phyloP scores from a whole-genome alignment of 192 early-diverging fungal species.

The Umbelopsis vinacea region DNA sequence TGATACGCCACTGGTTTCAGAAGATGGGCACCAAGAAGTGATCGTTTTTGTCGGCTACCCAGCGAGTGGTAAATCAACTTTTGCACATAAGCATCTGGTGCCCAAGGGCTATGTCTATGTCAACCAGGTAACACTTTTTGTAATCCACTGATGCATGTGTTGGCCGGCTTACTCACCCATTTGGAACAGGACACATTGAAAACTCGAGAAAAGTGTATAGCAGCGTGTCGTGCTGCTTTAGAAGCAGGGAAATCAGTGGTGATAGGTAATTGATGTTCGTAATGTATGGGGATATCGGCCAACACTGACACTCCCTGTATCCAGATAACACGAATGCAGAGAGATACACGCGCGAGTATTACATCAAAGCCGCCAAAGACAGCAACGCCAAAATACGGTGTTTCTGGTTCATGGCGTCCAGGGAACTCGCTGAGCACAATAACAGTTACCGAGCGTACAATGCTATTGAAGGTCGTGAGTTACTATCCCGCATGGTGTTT shows the following conservation, averaged over 20 bases:
- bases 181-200: conserved; percentile 72
- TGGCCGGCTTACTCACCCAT: background rate
- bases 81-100: conserved; percentile 65
- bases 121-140: conserved; percentile 54
- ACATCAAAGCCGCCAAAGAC: conserved; percentile 65
- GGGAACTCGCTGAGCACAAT: conserved; percentile 77
- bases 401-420: conserved; percentile 61
- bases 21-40: conserved; percentile 51
- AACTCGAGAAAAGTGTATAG: conserved; percentile 75
- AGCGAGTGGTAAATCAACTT: conserved; percentile 83
- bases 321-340: conserved; percentile 85
- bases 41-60: conserved; percentile 83
- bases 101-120: conserved; percentile 71
- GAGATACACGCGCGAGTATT: conserved; percentile 58
- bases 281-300: no score
- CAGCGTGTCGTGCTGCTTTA: conserved; percentile 56
- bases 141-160: background rate
- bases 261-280: no score
- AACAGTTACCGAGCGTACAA: conserved; percentile 67
- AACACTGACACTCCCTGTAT: background rate
- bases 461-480: background rate
- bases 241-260: conserved; percentile 61
- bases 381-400: conserved; percentile 62
- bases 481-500: conserved; percentile 63
- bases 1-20: conserved; percentile 34